These are phyloP conservation scores for Cutaneotrichosporon cyanovorans DNA, from an alignment of 1,284 basidiomycete species.

Conservation along the genomic window DNA sequence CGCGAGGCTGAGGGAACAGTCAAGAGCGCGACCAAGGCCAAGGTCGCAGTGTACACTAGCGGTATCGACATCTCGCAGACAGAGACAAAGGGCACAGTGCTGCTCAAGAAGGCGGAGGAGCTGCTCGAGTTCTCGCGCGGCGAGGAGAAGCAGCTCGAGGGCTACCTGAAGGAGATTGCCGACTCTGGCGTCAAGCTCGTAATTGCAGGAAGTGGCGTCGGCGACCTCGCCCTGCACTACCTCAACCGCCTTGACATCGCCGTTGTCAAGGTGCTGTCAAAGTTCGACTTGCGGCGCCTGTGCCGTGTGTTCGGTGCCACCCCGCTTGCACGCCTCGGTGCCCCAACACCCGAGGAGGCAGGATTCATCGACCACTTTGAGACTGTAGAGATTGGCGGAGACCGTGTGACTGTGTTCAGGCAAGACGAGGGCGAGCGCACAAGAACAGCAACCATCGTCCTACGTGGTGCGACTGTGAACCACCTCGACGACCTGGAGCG, in stretches of 20 bases:
- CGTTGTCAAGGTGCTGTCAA: constrained; percentile 94
- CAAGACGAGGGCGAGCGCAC: constrained; percentile 72
- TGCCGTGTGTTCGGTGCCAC: constrained; percentile 95
- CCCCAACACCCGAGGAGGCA: constrained; percentile 92
- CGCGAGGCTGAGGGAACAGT: constrained; percentile 84
- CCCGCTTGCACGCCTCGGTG: constrained; percentile 88
- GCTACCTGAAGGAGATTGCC: constrained; percentile 94
- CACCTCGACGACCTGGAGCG: constrained; percentile 91
- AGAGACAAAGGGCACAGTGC: constrained; percentile 97
- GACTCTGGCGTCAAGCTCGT: constrained; percentile 91
- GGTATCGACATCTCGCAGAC: constrained; percentile 91
- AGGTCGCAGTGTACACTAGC: constrained; percentile 90
- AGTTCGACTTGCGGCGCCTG: constrained; percentile 90
- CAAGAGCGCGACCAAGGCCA: constrained; percentile 72
- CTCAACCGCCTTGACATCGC: constrained; percentile 89
- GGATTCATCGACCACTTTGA: constrained; percentile 91
- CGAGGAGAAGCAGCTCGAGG: constrained; percentile 92
- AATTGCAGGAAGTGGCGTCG: constrained; percentile 84
- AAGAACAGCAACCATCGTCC: constrained; percentile 83
- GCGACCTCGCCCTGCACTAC: constrained; percentile 95
- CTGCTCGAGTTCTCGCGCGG: constrained; percentile 93
- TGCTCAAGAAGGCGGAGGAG: constrained; percentile 92
- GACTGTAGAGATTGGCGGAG: constrained; percentile 92
- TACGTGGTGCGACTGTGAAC: constrained; percentile 94
- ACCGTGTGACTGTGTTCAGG: constrained; percentile 91